These are phyloP conservation scores for Colletotrichum scovillei DNA, from an alignment of 2,329 filamentous ascomycete species.

Conservation along the genomic window DNA sequence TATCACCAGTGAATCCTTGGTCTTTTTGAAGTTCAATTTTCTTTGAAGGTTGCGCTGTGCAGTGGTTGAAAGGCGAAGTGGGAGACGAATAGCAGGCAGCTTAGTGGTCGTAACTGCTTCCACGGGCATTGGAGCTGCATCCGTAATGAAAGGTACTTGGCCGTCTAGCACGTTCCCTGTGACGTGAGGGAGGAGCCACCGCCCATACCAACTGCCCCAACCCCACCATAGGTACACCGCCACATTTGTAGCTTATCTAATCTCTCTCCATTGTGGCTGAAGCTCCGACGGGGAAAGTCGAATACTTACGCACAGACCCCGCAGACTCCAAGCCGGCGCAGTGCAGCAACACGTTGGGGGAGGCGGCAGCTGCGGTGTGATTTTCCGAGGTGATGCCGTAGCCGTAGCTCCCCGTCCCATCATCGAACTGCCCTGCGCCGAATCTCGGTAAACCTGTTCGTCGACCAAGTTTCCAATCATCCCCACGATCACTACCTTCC, in stretches of 20 bases:
- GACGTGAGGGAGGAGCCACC: constrained; percentile 32
- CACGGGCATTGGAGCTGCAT: constrained; percentile 5
- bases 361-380: constrained; percentile 16
- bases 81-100: constrained; percentile 19
- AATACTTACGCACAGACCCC: background rate
- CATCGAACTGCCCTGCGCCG: constrained; percentile 6
- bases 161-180: constrained; percentile 33
- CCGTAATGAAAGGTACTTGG: background rate
- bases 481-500: background rate
- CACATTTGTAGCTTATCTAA: background rate
- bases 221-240: background rate
- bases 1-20: background rate
- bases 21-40: background rate
- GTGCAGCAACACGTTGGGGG: background rate
- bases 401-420: constrained; percentile 24
- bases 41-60: background rate
- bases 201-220: background rate
- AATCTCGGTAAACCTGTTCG: constrained; percentile 26
- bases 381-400: constrained; percentile 34
- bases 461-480: constrained; percentile 1
- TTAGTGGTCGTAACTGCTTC: constrained; percentile 34
- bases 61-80: background rate
- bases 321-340: background rate
- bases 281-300: background rate
- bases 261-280: background rate